Evolutionary conservation across 768 basidiomycete species (phyloP).

Genomic region (Tricholoma saponaceum): DNA sequence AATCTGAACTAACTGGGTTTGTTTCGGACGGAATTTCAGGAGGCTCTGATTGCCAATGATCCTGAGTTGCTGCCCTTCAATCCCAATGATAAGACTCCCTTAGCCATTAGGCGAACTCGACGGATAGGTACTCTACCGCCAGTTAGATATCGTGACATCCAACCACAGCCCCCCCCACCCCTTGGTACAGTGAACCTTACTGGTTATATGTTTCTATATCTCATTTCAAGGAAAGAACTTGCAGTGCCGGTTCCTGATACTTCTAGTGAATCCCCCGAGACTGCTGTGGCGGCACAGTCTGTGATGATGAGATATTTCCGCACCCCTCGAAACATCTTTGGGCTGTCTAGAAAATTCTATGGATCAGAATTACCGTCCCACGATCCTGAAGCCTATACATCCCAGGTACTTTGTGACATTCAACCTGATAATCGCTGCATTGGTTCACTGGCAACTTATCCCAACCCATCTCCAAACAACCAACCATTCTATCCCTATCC

Average conservation of each 20-base stretch:
- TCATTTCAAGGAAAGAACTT: not conserved
- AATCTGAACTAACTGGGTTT: not conserved
- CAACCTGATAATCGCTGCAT: not conserved
- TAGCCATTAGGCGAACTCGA: not conserved
- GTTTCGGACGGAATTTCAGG: not conserved
- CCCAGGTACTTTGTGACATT: not conserved
- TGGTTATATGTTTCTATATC: not conserved
- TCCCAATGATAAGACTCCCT: not conserved
- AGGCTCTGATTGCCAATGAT: not conserved
- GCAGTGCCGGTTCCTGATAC: not conserved
- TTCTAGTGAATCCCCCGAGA: not conserved
- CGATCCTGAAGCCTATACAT: not conserved
- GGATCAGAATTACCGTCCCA: not conserved
- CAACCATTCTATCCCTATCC: constrained; percentile 2
- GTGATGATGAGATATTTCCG: not conserved
- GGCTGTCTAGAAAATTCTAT: not conserved
- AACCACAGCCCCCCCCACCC: not conserved
- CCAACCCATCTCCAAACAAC: not conserved
- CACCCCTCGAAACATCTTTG: not conserved
- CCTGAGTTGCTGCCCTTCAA: not conserved
- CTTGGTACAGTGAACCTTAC: not conserved
- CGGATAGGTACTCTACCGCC: not conserved
- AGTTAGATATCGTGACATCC: constrained; percentile 1
- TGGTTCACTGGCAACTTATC: not conserved
- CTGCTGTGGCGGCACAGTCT: not conserved